Base-by-base conservation (phyloP, 192 early-diverging fungal genomes). In the Umbelopsis isabellina region DNA sequence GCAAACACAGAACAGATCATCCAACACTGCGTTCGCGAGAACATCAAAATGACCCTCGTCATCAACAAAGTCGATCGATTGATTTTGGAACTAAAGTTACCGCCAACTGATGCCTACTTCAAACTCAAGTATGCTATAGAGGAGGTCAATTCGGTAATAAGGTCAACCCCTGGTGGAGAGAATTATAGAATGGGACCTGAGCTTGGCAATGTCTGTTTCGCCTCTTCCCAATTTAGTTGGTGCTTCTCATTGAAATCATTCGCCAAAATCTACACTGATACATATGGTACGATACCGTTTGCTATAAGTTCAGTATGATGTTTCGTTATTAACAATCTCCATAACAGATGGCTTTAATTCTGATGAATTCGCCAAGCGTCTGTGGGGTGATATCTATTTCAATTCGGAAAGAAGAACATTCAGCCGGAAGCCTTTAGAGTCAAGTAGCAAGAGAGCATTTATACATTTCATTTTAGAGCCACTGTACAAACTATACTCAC, bases 61-160 rank as follows among this genome's bases (percentile, higher is more conserved):
- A 84, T 99, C 65, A 98, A 95, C 90, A 99, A 99, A 83, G 88
- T 99, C 7, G 98, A 99, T 83, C 91, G 98, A n/a, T 80, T 99
- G 65, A 98, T 99, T 46, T 55, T 98, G 23, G 98, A 99, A 78
- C 85, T 99, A 18, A 97, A 96, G 67, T 82, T 99, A 44, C 98
- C 98, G 27, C 98, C 98, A 10, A 88, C 84, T 11, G 98, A 98
- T 82, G 97, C 97, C 9, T 99, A 98, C 79, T 93, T 95, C 81
- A 98, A 98, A 80, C 81, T 99, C 48, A 94, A 89, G 71, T 91
- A 97, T 79, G 96, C 94, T 3, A 92, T 98, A 65, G 97, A 98
- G 77, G 94, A 98, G 74, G 95, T 98, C 68, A 99, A 99, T 79
- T 79, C 82, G 1, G 85, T 92, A 10, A 90, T 99, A 41, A 75